Evolutionary conservation across 1,284 basidiomycete genomes (phyloP).

Genomic region (Tilletia horrida): DNA sequence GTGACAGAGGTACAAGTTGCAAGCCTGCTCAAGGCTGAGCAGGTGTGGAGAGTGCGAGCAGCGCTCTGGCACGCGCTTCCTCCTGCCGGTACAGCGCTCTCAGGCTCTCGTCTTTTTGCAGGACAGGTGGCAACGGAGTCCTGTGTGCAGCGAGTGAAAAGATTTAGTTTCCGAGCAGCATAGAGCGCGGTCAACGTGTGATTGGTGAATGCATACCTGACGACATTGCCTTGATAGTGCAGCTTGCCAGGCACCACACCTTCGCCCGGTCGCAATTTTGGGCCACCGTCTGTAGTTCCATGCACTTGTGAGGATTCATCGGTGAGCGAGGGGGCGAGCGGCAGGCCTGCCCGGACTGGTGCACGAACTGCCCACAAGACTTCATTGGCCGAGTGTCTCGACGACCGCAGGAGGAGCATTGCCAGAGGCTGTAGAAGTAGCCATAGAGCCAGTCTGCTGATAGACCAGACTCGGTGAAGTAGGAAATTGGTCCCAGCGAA

Average conservation of each 20-base stretch:
- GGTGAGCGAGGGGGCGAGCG: too few relatives aligned
- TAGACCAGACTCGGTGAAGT: neutral
- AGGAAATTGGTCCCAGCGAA: neutral
- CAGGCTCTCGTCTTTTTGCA: neutral
- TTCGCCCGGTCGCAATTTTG: neutral
- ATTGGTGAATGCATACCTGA: neutral
- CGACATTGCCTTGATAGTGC: constrained; percentile 13
- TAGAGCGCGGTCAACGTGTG: neutral
- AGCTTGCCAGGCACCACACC: constrained; percentile 7
- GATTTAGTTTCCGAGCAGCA: neutral
- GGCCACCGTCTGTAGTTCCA: neutral
- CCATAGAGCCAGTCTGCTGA: neutral
- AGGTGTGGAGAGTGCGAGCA: too few relatives aligned
- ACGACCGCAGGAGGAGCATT: neutral
- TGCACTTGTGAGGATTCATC: neutral
- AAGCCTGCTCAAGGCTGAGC: too few relatives aligned
- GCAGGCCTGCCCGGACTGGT: neutral
- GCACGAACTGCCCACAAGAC: constrained; percentile 11
- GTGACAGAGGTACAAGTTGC: too few relatives aligned
- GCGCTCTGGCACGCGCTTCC: neutral
- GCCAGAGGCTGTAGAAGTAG: neutral
- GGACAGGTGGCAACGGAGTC: neutral
- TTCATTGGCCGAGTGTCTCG: constrained; percentile 3
- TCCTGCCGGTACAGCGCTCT: constrained; percentile 10
- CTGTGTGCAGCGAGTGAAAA: neutral